A percentile compares a stretch with the other conserved stretches of the same genome.
Conservation (phyloP, 179 eudicot genomes). For the Actinidia polygama region DNA sequence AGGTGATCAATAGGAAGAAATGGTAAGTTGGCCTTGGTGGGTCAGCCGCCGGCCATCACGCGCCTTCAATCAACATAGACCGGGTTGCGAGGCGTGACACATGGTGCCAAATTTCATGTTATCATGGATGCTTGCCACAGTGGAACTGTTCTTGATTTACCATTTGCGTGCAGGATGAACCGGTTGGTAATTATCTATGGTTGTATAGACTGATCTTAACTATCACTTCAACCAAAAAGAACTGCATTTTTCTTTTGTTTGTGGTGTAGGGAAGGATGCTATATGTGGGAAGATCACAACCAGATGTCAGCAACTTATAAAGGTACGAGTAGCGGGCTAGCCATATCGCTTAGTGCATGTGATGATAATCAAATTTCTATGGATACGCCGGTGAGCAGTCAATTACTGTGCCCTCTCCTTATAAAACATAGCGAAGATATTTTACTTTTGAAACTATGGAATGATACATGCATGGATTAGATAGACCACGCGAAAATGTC, state of each 20-base stretch:
- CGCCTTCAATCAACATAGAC: too few relatives aligned
- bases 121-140: conserved; percentile 52
- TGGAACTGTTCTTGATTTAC: conserved; percentile 54
- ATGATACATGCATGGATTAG: not conserved
- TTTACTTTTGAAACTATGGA: not conserved
- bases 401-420: not conserved
- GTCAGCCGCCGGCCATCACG: too few relatives aligned
- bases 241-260: not conserved
- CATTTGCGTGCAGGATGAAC: conserved; percentile 42
- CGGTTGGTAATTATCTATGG: conserved; percentile 19
- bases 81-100: too few relatives aligned
- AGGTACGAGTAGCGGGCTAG: conserved; percentile 47
- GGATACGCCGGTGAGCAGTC: conserved; percentile 37
- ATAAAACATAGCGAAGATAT: not conserved
- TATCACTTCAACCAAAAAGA: not conserved
- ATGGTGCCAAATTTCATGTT: conserved; percentile 49
- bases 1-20: too few relatives aligned
- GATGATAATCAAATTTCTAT: conserved; percentile 44
- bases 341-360: conserved; percentile 49
- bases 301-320: conserved; percentile 26
- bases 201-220: not conserved
- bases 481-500: not conserved
- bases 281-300: conserved; percentile 45
- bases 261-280: conserved; percentile 34
- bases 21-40: too few relatives aligned